A percentile compares a stretch with the other conserved stretches of the same genome.
Evolutionary conservation across 2,329 filamentous ascomycete genomes (phyloP).

Genomic region (Colletotrichum magnum): DNA sequence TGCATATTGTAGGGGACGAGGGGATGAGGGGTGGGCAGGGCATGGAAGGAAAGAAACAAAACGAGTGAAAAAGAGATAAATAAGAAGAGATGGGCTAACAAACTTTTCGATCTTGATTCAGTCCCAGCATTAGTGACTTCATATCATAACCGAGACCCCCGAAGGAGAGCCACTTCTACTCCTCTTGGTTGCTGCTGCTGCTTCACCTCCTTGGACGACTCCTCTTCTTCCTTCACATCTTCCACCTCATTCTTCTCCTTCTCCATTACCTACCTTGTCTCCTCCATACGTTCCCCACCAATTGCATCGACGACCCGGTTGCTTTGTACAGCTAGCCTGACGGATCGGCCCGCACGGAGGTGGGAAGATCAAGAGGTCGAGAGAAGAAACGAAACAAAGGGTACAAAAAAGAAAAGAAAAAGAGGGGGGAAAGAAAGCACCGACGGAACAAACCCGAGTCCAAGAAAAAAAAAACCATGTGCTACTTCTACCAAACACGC

Average conservation of each 20-base stretch:
- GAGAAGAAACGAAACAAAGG: not conserved
- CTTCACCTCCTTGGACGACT: too few species aligned
- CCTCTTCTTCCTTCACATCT: conserved; percentile 14
- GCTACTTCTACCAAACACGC: conserved; percentile 93
- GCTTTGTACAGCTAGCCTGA: conserved; percentile 31
- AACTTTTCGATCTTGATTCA: conserved; percentile 31
- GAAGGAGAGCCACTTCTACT: conserved; percentile 38
- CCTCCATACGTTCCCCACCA: conserved; percentile 36
- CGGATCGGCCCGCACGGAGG: conserved; percentile 28
- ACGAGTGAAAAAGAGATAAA: conserved; percentile 31
- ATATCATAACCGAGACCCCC: conserved; percentile 33
- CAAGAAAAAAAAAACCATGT: conserved; percentile 73
- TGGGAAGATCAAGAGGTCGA: not conserved
- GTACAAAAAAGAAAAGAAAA: not conserved
- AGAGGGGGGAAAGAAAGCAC: not conserved
- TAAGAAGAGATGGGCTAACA: conserved; percentile 41
- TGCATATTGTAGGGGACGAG: conserved; percentile 36
- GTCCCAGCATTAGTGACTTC: conserved; percentile 35
- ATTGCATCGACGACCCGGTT: conserved; percentile 20
- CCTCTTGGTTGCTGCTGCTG: conserved; percentile 21
- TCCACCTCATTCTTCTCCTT: conserved; percentile 18
- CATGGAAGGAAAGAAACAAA: conserved; percentile 10
- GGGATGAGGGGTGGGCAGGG: conserved; percentile 6
- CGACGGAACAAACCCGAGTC: not conserved
- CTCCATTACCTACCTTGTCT: conserved; percentile 13